Conservation (phyloP, 176 grass and related monocot species). For the Alopecurus myosuroides region DNA sequence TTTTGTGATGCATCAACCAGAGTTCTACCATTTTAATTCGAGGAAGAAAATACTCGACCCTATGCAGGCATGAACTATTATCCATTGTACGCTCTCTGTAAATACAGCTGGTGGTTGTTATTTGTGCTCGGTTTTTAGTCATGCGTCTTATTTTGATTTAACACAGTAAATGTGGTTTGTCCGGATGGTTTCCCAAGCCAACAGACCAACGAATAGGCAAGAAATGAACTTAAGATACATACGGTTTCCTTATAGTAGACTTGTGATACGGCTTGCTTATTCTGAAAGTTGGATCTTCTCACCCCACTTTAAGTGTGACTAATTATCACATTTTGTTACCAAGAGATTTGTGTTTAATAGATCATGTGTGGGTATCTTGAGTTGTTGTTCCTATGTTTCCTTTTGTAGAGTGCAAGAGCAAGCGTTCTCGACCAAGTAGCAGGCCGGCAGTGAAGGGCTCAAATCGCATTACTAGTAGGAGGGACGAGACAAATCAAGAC, state of each 20-base stretch:
- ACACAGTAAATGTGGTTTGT: neutral
- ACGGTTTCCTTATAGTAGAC: neutral
- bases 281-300: neutral
- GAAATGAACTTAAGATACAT: neutral
- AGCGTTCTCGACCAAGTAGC: constrained; percentile 33
- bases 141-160: constrained; percentile 4
- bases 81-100: neutral
- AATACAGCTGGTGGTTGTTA: neutral
- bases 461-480: constrained; percentile 30
- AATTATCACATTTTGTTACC: neutral
- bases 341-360: neutral
- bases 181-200: neutral
- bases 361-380: neutral
- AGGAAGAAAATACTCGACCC: neutral
- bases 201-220: neutral
- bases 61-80: neutral
- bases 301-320: neutral
- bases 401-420: constrained; percentile 40
- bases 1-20: constrained; percentile 1
- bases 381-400: constrained; percentile 1
- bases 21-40: neutral
- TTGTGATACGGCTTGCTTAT: neutral
- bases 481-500: constrained; percentile 37
- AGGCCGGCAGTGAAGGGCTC: constrained; percentile 30
- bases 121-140: neutral